Conservation (phyloP, 2,329 filamentous ascomycete species). For the Diaporthe sp. region DNA sequence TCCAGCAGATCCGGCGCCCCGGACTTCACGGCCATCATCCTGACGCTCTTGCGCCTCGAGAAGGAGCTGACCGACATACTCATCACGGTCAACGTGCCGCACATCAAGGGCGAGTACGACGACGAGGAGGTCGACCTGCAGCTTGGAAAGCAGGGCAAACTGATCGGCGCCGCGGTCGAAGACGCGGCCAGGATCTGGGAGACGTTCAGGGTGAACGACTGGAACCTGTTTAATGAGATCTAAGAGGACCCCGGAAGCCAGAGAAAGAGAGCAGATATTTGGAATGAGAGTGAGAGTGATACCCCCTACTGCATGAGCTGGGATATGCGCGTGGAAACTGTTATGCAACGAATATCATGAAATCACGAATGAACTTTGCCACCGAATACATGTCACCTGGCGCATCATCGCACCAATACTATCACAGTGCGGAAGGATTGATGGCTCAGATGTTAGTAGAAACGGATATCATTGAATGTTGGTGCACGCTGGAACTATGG, state of each 20-base stretch:
- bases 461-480: neutral
- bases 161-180: conserved; percentile 78
- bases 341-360: conserved; percentile 36
- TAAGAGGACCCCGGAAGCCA: conserved; percentile 40
- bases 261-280: neutral
- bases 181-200: conserved; percentile 77
- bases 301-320: conserved; percentile 33
- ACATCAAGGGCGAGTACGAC: conserved; percentile 81
- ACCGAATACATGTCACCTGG: neutral
- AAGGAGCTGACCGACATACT: conserved; percentile 84
- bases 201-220: conserved; percentile 84
- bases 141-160: conserved; percentile 74
- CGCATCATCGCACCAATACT: neutral
- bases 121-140: conserved; percentile 79
- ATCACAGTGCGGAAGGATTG: neutral
- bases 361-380: conserved; percentile 1
- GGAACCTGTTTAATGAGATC: conserved; percentile 75
- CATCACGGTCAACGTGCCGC: conserved; percentile 89
- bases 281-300: conserved; percentile 33
- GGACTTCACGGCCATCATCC: conserved; percentile 80
- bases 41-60: conserved; percentile 83
- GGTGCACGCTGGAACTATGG: neutral
- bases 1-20: conserved; percentile 55
- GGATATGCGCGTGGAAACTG: conserved; percentile 8
- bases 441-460: neutral